These are phyloP conservation scores for Xylaria acuta DNA, from an alignment of 495 filamentous ascomycete genomes.

Conservation along the genomic window DNA sequence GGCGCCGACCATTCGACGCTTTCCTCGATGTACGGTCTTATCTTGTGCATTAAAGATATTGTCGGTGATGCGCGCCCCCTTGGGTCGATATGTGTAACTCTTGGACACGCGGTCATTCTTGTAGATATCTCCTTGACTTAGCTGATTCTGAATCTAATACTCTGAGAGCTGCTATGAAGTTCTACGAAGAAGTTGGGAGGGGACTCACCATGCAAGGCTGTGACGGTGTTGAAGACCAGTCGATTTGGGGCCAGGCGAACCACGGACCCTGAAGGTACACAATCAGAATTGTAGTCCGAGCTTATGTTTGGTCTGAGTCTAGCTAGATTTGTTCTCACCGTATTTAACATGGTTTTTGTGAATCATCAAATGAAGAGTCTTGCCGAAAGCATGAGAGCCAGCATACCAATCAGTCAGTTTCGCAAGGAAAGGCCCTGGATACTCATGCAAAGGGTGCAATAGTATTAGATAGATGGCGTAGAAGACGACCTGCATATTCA, in stretches of 20 bases:
- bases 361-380: constrained; percentile 53
- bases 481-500: neutral
- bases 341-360: constrained; percentile 50
- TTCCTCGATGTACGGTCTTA: constrained; percentile 24
- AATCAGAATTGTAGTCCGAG: neutral
- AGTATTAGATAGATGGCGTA: constrained; percentile 2
- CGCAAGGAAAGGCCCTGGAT: constrained; percentile 57
- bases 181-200: neutral
- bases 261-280: constrained; percentile 35
- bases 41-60: constrained; percentile 18
- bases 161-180: neutral
- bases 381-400: constrained; percentile 47
- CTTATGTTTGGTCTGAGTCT: neutral
- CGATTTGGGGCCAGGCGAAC: constrained; percentile 56
- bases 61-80: neutral
- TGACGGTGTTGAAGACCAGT: constrained; percentile 51
- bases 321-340: constrained; percentile 32
- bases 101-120: constrained; percentile 1
- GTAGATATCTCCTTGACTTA: neutral
- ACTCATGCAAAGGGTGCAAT: constrained; percentile 36
- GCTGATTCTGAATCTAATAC: neutral
- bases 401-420: constrained; percentile 48
- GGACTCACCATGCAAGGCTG: constrained; percentile 49
- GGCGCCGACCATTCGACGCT: constrained; percentile 27
- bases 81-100: neutral